Evolutionary conservation across 371 early-diverging fungal genomes (phyloP), one percentile per base, ranked within the genome.

Genomic region (Rhizomucor pusillus): DNA sequence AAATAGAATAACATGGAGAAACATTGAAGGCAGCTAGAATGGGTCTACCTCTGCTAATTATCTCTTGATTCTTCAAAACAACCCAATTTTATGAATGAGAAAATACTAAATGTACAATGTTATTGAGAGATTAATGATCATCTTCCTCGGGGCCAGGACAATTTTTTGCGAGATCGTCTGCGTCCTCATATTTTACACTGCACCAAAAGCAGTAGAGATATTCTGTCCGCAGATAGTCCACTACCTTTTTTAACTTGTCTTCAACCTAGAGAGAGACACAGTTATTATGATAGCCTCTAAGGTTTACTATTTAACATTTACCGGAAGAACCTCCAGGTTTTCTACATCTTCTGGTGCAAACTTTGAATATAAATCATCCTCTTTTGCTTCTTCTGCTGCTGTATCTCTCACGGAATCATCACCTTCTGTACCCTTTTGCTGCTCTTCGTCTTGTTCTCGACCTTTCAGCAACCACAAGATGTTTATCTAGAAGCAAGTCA

Each of bases 121-220:
- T n/a, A n/a, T n/a, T n/a, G n/a, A n/a, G n/a, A n/a, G n/a, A n/a
- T 54, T 61, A 74, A 54, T 86, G 88, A 29, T 83, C 84, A 7
- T 85, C 86, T 60, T 81, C 79, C 0, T 62, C 61, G 14, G 63
- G 57, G 0, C 88, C 88, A 7, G 89, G 86, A 51, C 89, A 88
- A 34, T 71, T 68, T 16, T 64, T 62, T 5, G 48, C 49, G 11
- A 88, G 47, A 55, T 87, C 89, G 5, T 71, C 59, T 40, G 54
- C 50, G 14, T 77, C 69, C 20, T 69, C 54, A 49, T 79, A 88
- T 41, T 69, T 70, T 1, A 69, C 75, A 29, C 80, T 72, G 59
- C 89, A 88, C 85, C 86, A 88, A 40, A 87, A 75, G 53, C 89
- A 88, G 51, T 88, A 88, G 18, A 19, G 34, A 59, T 87, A 69